A percentile compares a stretch with the other conserved stretches of the same genome.
phyloP scores from a whole-genome alignment of 2,329 filamentous ascomycete genomes.

The Claviceps sp. region DNA sequence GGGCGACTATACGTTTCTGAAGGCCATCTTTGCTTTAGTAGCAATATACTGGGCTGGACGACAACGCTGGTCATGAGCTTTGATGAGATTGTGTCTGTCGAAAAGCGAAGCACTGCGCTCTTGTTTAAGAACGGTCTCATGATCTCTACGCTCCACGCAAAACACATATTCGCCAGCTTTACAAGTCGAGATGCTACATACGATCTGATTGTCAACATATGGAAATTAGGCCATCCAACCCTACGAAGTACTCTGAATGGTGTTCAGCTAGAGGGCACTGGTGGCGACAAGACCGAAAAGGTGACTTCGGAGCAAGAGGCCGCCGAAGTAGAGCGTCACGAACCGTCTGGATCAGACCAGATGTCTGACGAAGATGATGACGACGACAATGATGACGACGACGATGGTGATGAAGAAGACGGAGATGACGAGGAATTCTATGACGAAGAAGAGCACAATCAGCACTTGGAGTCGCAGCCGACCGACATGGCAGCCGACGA shows the following conservation, averaged over 20 bases:
- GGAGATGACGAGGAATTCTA: slow-evolving; percentile 53
- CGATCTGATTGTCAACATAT: slow-evolving; percentile 93
- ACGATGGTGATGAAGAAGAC: slow-evolving; percentile 59
- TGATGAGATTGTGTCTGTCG: slow-evolving; percentile 91
- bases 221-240: slow-evolving; percentile 91
- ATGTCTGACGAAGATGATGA: slow-evolving; percentile 51
- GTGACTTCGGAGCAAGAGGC: slow-evolving; percentile 36
- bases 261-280: slow-evolving; percentile 64
- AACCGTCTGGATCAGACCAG: slow-evolving; percentile 43
- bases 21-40: slow-evolving; percentile 95
- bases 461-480: slow-evolving; percentile 48
- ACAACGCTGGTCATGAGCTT: slow-evolving; percentile 97
- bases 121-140: slow-evolving; percentile 96
- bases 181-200: slow-evolving; percentile 92
- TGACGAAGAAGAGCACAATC: slow-evolving; percentile 66
- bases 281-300: slow-evolving; percentile 87
- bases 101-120: slow-evolving; percentile 91
- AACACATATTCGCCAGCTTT: slow-evolving; percentile 91
- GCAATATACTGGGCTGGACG: slow-evolving; percentile 96
- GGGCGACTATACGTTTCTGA: slow-evolving; percentile 93
- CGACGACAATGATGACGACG: slow-evolving; percentile 50
- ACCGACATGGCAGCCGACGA: slow-evolving; percentile 26
- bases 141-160: slow-evolving; percentile 88
- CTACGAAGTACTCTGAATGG: slow-evolving; percentile 86
- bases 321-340: slow-evolving; percentile 29